Conservation (phyloP, 108 stramenopile genomes). For the Skeletonema tropicum region DNA sequence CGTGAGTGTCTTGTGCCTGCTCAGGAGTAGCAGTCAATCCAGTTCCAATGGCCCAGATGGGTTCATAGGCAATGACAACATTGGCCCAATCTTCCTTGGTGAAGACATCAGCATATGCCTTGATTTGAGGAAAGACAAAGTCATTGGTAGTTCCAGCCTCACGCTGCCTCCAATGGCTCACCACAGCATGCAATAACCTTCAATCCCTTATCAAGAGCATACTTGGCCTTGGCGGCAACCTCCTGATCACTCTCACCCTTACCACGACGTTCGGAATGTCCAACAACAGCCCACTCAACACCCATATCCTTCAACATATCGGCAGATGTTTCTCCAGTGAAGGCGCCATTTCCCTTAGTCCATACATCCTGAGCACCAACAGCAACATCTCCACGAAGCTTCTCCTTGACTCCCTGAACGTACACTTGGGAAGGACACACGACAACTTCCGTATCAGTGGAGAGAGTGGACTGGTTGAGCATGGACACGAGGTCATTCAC, state of each 20-base stretch:
- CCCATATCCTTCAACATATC: conserved; percentile 98
- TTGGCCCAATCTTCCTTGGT: conserved; percentile 85
- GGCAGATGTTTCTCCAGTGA: conserved; percentile 96
- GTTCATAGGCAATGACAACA: conserved; percentile 92
- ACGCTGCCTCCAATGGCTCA: conserved; percentile 93
- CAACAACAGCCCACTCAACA: conserved; percentile 91
- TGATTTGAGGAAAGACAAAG: conserved; percentile 95
- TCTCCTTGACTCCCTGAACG: conserved; percentile 78
- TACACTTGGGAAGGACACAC: conserved; percentile 95
- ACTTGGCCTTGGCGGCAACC: conserved; percentile 94
- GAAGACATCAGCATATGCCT: conserved; percentile 93
- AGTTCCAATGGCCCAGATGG: conserved; percentile 99
- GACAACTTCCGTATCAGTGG: conserved; percentile 93
- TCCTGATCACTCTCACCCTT: conserved; percentile 94
- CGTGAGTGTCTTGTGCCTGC: conserved; percentile 96
- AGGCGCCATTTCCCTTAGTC: conserved; percentile 92
- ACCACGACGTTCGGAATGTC: conserved; percentile 96
- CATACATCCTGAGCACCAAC: conserved; percentile 95
- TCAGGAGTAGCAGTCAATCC: conserved; percentile 96
- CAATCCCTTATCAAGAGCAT: conserved; percentile 91
- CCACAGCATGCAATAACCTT: conserved; percentile 98
- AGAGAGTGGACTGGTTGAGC: conserved; percentile 85
- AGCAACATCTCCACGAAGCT: conserved; percentile 86
- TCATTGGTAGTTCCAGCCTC: conserved; percentile 98
- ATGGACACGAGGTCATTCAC: conserved; percentile 86